Percentiles rank a stretch among this genome's conserved stretches.
Conservation (phyloP, 129 eudicot species). For the Solidago caesia region DNA sequence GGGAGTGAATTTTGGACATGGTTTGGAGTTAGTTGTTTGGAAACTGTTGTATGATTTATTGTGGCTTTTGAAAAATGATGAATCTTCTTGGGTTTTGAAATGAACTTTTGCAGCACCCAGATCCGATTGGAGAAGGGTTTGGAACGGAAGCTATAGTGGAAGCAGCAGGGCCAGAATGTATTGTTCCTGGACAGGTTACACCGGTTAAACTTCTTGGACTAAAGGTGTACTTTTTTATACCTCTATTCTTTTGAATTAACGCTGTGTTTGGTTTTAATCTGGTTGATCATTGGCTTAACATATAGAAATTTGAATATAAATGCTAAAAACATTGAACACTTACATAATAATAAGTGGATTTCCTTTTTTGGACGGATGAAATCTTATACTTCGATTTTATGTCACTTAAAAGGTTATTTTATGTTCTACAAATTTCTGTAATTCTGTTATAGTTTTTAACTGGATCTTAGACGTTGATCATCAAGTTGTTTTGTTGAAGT, state of each 20-base stretch:
- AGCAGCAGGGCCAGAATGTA: slow-evolving; percentile 98
- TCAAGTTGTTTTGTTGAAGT: slow-evolving; percentile 12
- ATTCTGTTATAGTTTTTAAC: background rate
- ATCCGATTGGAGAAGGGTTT: slow-evolving; percentile 87
- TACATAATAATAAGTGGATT: background rate
- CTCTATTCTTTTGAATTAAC: background rate
- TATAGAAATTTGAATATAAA: background rate
- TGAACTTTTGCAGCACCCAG: slow-evolving; percentile 61
- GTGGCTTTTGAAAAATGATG: slow-evolving; percentile 17
- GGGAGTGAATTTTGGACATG: no score
- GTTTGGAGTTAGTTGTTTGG: background rate
- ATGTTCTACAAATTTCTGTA: slow-evolving; percentile 2
- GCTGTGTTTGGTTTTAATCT: background rate
- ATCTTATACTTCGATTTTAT: background rate
- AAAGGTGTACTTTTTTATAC: slow-evolving; percentile 42
- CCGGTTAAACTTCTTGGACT: slow-evolving; percentile 81
- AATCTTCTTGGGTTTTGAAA: slow-evolving; percentile 15
- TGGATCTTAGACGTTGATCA: slow-evolving; percentile 11
- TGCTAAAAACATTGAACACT: background rate
- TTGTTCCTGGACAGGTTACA: slow-evolving; percentile 77
- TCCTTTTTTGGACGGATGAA: slow-evolving; percentile 7
- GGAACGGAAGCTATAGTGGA: slow-evolving; percentile 85
- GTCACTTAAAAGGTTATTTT: background rate
- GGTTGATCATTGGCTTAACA: slow-evolving; percentile 5
- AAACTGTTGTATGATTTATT: background rate